Evolutionary conservation across 306 rosid species (phyloP).

Genomic region (Mucuna pruriens): DNA sequence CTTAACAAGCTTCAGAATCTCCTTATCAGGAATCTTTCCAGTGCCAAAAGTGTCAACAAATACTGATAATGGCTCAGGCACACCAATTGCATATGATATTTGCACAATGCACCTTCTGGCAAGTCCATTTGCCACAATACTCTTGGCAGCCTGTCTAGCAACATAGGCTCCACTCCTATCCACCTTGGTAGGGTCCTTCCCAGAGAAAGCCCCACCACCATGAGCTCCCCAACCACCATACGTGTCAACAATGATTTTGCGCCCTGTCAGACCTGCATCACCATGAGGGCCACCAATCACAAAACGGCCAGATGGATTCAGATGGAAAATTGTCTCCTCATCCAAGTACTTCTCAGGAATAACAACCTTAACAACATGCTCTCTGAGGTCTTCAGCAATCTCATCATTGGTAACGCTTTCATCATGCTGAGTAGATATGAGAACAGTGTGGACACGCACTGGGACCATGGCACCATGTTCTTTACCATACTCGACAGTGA

Average conservation of each 20-base stretch:
- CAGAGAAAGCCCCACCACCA: neutral
- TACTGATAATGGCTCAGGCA: constrained; percentile 62
- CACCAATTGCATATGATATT: constrained; percentile 65
- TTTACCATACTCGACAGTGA: constrained; percentile 61
- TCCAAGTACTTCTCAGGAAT: neutral
- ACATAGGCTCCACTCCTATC: constrained; percentile 7
- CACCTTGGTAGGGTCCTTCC: constrained; percentile 18
- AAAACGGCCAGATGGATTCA: neutral
- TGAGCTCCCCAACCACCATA: constrained; percentile 25
- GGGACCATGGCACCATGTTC: constrained; percentile 64
- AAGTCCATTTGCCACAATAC: constrained; percentile 50
- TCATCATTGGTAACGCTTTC: constrained; percentile 63
- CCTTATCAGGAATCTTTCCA: constrained; percentile 64
- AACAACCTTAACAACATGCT: constrained; percentile 41
- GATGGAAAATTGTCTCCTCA: neutral
- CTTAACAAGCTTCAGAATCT: constrained; percentile 59
- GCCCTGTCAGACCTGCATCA: neutral
- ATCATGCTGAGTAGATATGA: constrained; percentile 64
- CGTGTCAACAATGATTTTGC: neutral
- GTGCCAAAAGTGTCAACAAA: constrained; percentile 58
- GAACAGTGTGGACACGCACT: constrained; percentile 58
- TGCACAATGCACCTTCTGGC: constrained; percentile 69
- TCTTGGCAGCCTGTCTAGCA: constrained; percentile 18
- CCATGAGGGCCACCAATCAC: constrained; percentile 13
- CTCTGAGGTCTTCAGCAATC: constrained; percentile 62